Evolutionary conservation across 805 yeast genomes (phyloP).

Genomic region (Phaffomyces thermotolerans): DNA sequence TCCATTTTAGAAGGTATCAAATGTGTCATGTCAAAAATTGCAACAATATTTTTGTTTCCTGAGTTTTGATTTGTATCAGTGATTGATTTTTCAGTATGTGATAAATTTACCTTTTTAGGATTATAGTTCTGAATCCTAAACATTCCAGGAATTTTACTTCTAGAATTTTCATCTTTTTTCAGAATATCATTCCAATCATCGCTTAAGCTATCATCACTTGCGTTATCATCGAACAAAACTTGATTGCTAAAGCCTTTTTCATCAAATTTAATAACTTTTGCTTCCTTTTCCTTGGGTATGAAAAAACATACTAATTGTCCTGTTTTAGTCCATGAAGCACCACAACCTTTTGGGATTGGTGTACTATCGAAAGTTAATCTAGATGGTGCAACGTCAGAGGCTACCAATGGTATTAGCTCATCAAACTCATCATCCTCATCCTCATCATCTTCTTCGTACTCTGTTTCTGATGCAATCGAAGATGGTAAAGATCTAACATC

Average conservation of each 20-base stretch:
- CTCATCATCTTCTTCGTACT: constrained; percentile 23
- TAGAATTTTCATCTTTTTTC: constrained; percentile 42
- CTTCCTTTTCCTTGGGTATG: constrained; percentile 44
- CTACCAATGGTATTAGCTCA: constrained; percentile 16
- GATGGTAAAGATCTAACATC: constrained; percentile 19
- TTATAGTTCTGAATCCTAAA: constrained; percentile 19
- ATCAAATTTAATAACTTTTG: constrained; percentile 40
- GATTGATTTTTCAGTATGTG: constrained; percentile 17
- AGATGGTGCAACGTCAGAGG: constrained; percentile 5
- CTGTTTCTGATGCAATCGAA: constrained; percentile 21
- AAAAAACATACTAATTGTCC: constrained; percentile 83
- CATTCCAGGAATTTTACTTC: constrained; percentile 46
- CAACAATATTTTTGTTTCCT: constrained; percentile 45
- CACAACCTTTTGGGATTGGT: constrained; percentile 90
- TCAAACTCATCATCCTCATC: constrained; percentile 26
- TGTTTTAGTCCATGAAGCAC: constrained; percentile 77
- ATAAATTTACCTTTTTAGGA: constrained; percentile 2
- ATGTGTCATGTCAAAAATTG: constrained; percentile 56
- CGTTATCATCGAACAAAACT: constrained; percentile 20
- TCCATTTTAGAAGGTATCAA: constrained; percentile 71
- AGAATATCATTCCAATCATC: constrained; percentile 65
- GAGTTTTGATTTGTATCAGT: constrained; percentile 5
- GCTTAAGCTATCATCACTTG: constrained; percentile 51
- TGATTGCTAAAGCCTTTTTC: constrained; percentile 45
- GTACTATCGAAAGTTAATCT: constrained; percentile 58